Evolutionary conservation across 352 stramenopile genomes (phyloP).

Genomic region (Pythium guiyangense): DNA sequence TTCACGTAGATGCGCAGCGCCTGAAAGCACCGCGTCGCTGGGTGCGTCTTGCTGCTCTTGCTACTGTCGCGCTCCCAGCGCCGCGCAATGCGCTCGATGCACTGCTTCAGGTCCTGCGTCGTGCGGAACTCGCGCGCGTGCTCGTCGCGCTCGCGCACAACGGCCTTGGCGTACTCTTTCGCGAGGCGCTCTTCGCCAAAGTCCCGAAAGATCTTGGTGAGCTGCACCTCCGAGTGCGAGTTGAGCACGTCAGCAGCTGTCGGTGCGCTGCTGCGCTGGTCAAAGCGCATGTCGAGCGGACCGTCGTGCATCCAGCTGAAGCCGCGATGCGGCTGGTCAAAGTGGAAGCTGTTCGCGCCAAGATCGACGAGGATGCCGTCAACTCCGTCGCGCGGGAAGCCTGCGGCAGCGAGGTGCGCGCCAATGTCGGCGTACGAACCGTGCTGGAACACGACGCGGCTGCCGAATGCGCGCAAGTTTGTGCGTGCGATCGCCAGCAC

Average conservation of each 20-base stretch:
- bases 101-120: slow-evolving; percentile 62
- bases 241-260: slow-evolving; percentile 72
- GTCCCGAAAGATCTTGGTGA: slow-evolving; percentile 67
- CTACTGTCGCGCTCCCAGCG: slow-evolving; percentile 38
- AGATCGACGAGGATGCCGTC: slow-evolving; percentile 76
- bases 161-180: slow-evolving; percentile 80
- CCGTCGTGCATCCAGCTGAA: slow-evolving; percentile 76
- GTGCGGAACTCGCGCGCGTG: slow-evolving; percentile 40
- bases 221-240: slow-evolving; percentile 60
- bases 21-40: slow-evolving; percentile 77
- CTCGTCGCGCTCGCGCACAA: slow-evolving; percentile 63
- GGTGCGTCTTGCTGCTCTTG: slow-evolving; percentile 23
- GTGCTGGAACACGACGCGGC: slow-evolving; percentile 45
- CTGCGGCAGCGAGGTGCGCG: slow-evolving; percentile 25
- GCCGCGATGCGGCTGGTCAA: slow-evolving; percentile 57
- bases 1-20: slow-evolving; percentile 81
- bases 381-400: slow-evolving; percentile 40
- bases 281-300: slow-evolving; percentile 78
- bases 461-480: slow-evolving; percentile 42
- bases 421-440: slow-evolving; percentile 62
- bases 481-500: slow-evolving; percentile 48
- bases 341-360: slow-evolving; percentile 81
- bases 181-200: slow-evolving; percentile 72
- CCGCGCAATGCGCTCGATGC: slow-evolving; percentile 71
- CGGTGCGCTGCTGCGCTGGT: slow-evolving; percentile 26